Evolutionary conservation across 2,329 filamentous ascomycete species (phyloP).

Genomic region (Nannizziopsis barbatae): DNA sequence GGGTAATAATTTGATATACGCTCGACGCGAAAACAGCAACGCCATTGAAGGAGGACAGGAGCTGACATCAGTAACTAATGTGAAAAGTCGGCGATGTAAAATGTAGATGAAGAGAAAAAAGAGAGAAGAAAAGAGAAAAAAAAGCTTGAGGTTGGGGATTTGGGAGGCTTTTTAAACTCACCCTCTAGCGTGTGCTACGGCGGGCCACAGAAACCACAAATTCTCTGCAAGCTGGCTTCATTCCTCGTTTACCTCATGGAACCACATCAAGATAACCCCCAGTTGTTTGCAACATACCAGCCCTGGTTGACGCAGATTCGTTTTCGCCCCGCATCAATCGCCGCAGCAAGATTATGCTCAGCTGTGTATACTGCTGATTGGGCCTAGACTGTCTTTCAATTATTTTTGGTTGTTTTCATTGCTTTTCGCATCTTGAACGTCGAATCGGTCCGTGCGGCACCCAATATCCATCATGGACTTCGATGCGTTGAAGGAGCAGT

Average conservation of each 20-base stretch:
- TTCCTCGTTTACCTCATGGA: conserved; percentile 16
- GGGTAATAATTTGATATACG: conserved; percentile 50
- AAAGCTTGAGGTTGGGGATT: background rate
- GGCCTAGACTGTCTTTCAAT: conserved; percentile 19
- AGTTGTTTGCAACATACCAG: background rate
- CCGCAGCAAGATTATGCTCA: conserved; percentile 10
- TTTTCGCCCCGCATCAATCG: background rate
- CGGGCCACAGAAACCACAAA: conserved; percentile 24
- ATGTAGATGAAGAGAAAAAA: conserved; percentile 29
- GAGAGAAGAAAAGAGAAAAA: conserved; percentile 22
- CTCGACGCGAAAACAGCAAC: conserved; percentile 58
- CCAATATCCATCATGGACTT: conserved; percentile 59
- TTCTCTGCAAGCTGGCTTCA: conserved; percentile 39
- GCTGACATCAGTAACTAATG: conserved; percentile 48
- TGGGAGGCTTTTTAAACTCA: conserved; percentile 14
- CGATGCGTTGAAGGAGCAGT: conserved; percentile 86
- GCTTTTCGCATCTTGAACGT: background rate
- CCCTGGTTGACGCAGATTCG: conserved; percentile 1
- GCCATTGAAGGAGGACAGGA: conserved; percentile 38
- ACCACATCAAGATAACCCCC: conserved; percentile 7
- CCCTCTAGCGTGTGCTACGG: conserved; percentile 24
- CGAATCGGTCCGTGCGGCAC: background rate
- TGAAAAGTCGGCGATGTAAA: conserved; percentile 45
- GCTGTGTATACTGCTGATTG: conserved; percentile 2
- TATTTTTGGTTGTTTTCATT: conserved; percentile 11